Conservation (phyloP, 371 early-diverging fungal genomes). For the Umbelopsis sp. region DNA sequence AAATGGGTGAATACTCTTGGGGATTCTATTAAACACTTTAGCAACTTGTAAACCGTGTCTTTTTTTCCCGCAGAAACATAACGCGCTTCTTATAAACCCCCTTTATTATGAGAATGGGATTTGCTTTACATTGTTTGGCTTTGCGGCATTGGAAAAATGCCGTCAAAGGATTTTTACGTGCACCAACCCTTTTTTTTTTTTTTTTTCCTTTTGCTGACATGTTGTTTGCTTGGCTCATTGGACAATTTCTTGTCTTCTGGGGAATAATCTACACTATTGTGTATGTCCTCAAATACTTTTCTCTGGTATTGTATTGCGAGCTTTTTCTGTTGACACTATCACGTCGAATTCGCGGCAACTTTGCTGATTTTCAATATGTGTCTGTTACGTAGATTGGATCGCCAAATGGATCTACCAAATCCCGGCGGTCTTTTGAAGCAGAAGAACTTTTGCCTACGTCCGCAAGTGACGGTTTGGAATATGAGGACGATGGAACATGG, state of each 20-base stretch:
- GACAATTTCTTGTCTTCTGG: conserved; percentile 47
- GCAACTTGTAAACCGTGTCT: conserved; percentile 16
- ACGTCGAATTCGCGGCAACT: background rate
- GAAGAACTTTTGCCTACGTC: conserved; percentile 31
- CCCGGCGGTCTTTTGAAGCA: background rate
- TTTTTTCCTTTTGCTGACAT: background rate
- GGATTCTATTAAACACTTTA: conserved; percentile 12
- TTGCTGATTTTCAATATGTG: background rate
- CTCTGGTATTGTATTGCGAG: background rate
- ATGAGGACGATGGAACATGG: conserved; percentile 7
- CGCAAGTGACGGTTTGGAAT: conserved; percentile 20
- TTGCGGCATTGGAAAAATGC: background rate
- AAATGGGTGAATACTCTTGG: conserved; percentile 12
- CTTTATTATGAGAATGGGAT: background rate
- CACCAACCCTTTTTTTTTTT: background rate
- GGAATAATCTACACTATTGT: conserved; percentile 36
- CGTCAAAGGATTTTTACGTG: background rate
- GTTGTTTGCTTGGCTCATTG: conserved; percentile 10
- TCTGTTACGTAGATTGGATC: background rate
- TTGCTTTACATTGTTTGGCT: background rate
- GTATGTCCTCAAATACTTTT: conserved; percentile 29
- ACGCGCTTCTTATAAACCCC: conserved; percentile 9
- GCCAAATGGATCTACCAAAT: conserved; percentile 18
- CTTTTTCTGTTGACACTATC: too few relatives aligned
- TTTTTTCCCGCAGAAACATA: conserved; percentile 2